These are phyloP conservation scores for Stygiomarasmius scandens DNA, from an alignment of 1,284 basidiomycete genomes.

Conservation along the genomic window DNA sequence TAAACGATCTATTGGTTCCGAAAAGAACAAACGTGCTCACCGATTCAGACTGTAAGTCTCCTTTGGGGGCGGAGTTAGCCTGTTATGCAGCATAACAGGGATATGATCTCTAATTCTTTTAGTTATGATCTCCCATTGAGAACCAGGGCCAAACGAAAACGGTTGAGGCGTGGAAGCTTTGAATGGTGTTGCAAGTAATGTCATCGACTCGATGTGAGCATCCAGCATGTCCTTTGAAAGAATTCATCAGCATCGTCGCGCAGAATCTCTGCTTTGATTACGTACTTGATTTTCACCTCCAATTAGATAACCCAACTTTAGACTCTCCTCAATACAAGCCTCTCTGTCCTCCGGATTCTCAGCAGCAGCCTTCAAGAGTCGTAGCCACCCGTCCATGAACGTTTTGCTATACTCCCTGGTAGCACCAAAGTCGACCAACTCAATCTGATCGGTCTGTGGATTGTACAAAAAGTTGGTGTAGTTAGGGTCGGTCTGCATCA, in stretches of 20 bases:
- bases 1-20: background rate
- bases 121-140: conserved; percentile 72
- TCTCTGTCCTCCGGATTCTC: conserved; percentile 58
- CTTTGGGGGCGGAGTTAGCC: conserved; percentile 89
- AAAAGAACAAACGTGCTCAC: conserved; percentile 36
- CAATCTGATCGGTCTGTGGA: conserved; percentile 65
- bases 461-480: conserved; percentile 98
- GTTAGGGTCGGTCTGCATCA: conserved; percentile 99
- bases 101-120: conserved; percentile 79
- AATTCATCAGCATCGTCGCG: background rate
- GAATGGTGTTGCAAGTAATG: conserved; percentile 83
- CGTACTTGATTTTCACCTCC: conserved; percentile 83
- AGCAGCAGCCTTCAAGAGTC: conserved; percentile 80
- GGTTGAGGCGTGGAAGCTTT: conserved; percentile 62
- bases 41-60: conserved; percentile 96
- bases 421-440: conserved; percentile 96
- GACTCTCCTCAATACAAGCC: conserved; percentile 75
- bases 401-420: conserved; percentile 83
- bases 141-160: conserved; percentile 69
- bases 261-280: background rate
- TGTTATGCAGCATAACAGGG: conserved; percentile 88
- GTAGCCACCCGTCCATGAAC: conserved; percentile 91
- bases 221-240: conserved; percentile 76
- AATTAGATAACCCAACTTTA: conserved; percentile 86
- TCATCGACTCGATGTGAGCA: conserved; percentile 88